phyloP scores from a whole-genome alignment of 75 land plant species.

The Picea sitchensis region DNA sequence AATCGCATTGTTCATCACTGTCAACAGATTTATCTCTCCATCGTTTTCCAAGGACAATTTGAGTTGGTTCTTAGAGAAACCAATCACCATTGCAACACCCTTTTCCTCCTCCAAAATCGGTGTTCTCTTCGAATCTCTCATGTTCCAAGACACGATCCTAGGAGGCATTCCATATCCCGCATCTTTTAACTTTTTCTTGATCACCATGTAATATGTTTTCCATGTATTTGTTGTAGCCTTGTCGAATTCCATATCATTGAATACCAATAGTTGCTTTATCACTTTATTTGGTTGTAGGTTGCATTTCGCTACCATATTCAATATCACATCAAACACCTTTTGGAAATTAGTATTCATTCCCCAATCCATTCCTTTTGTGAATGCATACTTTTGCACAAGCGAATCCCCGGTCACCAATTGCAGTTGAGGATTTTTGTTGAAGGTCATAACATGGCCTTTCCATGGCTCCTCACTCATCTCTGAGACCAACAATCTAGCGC shows the following conservation, averaged over 20 bases:
- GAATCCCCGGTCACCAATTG: constrained; percentile 36
- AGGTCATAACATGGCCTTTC: constrained; percentile 63
- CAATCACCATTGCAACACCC: constrained; percentile 66
- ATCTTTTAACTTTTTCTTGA: constrained; percentile 34
- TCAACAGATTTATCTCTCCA: no score
- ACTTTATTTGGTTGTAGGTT: constrained; percentile 37
- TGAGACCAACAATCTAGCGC: constrained; percentile 54
- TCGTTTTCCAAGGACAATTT: constrained; percentile 38
- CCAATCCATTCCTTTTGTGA: constrained; percentile 50
- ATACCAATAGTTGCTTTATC: constrained; percentile 69
- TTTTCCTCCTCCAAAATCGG: constrained; percentile 43
- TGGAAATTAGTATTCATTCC: constrained; percentile 63
- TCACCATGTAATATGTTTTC: constrained; percentile 55
- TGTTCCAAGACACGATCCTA: constrained; percentile 75
- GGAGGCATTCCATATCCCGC: constrained; percentile 11
- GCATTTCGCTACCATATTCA: neutral
- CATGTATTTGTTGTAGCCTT: constrained; percentile 15
- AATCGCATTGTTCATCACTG: no score
- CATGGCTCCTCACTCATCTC: constrained; percentile 72
- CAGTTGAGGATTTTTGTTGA: constrained; percentile 42
- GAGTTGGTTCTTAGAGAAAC: constrained; percentile 67
- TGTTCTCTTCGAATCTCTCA: constrained; percentile 50
- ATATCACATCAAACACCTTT: constrained; percentile 44
- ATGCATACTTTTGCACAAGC: constrained; percentile 27
- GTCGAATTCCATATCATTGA: constrained; percentile 12